phyloP scores from a whole-genome alignment of 331 rosid genomes.

The Rosa hybrid region DNA sequence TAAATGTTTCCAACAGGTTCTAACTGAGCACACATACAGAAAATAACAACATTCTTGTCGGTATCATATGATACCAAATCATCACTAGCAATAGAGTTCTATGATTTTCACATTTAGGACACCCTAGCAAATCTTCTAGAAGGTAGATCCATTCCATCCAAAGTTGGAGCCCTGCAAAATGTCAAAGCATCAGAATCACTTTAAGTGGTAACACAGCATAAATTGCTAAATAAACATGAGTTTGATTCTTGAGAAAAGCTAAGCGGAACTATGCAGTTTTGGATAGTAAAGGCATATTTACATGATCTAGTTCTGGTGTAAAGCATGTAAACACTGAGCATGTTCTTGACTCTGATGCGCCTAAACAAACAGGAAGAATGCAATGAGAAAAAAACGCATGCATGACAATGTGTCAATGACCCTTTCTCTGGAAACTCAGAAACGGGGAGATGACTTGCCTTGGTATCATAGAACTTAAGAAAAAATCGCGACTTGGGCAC shows the following conservation, averaged over 20 bases:
- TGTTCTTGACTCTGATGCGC: slow-evolving; percentile 72
- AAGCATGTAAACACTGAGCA: slow-evolving; percentile 87
- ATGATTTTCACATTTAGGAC: not conserved
- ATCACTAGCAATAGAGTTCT: not conserved
- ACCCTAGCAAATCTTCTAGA: slow-evolving; percentile 31
- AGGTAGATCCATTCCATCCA: slow-evolving; percentile 88
- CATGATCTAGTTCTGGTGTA: slow-evolving; percentile 86
- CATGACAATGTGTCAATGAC: slow-evolving; percentile 23
- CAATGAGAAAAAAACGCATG: slow-evolving; percentile 52
- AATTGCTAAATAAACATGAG: not conserved
- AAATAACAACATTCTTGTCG: not conserved
- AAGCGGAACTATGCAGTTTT: slow-evolving; percentile 29
- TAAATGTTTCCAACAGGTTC: not conserved
- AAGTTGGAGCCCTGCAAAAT: slow-evolving; percentile 82
- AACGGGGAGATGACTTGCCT: slow-evolving; percentile 61
- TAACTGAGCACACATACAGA: not conserved
- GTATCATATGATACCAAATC: slow-evolving; percentile 6
- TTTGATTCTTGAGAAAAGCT: slow-evolving; percentile 20
- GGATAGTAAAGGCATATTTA: slow-evolving; percentile 49
- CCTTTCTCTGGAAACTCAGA: slow-evolving; percentile 31
- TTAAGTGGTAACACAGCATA: not conserved
- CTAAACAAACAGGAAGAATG: slow-evolving; percentile 74
- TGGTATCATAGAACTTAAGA: slow-evolving; percentile 81
- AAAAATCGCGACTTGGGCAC: slow-evolving; percentile 82
- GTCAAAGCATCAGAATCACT: slow-evolving; percentile 29